Percentiles rank a stretch among this genome's conserved stretches.
Evolutionary conservation across 1,139 yeast genomes (phyloP).

Genomic region (Tardiomyces depauwii): DNA sequence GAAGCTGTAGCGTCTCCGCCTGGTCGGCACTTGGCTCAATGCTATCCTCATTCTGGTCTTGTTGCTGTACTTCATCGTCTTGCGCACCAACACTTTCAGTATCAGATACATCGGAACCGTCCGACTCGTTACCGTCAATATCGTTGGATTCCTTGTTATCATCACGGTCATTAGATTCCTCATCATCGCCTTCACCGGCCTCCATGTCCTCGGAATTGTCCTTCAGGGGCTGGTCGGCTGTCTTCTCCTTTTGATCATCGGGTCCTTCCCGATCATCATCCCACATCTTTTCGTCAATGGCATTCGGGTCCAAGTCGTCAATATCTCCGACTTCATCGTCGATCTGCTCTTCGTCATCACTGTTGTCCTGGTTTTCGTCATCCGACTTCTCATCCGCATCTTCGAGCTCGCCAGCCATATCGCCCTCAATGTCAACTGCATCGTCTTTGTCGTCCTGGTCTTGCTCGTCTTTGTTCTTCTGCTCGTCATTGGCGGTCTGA

Average conservation of each 20-base stretch:
- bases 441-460: conserved; percentile 40
- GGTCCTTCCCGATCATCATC: conserved; percentile 80
- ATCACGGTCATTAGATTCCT: conserved; percentile 41
- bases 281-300: conserved; percentile 98
- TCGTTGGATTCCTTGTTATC: conserved; percentile 43
- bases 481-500: conserved; percentile 70
- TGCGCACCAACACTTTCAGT: conserved; percentile 30
- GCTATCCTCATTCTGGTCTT: conserved; percentile 55
- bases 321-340: conserved; percentile 89
- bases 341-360: conserved; percentile 46
- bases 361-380: conserved; percentile 41
- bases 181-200: conserved; percentile 54
- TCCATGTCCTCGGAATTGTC: conserved; percentile 54
- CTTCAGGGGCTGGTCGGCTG: conserved; percentile 69
- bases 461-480: conserved; percentile 51
- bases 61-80: conserved; percentile 33
- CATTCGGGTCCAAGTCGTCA: conserved; percentile 88
- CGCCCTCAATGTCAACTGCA: conserved; percentile 91
- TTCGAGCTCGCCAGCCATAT: conserved; percentile 89
- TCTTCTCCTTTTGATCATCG: conserved; percentile 48
- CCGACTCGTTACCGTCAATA: conserved; percentile 42
- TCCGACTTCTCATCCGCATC: conserved; percentile 44
- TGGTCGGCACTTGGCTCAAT: conserved; percentile 68
- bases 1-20: conserved; percentile 69
- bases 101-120: conserved; percentile 64